Base-by-base conservation (phyloP, 805 yeast genomes). In the Cyberlindnera mycetangii region DNA sequence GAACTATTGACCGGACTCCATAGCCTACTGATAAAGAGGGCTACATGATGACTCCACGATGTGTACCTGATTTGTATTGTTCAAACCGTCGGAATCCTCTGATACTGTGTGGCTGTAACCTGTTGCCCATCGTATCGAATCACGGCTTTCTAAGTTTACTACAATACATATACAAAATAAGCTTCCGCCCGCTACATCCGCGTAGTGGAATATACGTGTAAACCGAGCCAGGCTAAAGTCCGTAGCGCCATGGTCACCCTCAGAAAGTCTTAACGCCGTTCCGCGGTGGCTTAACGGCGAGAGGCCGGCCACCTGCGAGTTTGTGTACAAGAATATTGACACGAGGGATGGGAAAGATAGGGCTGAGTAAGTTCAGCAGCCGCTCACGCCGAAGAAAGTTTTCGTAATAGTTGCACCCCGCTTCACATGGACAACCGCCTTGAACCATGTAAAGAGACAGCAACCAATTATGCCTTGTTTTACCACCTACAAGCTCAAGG, bases 1-100 rank as follows among this genome's bases (percentile, higher is more conserved):
- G 25, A 28, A 28, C 14, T 15, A 12, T 28, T 28, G 32, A n/a
- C 36, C 36, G 36, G 36, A 32, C 36, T 32, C 36, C 36, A 32
- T 32, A 5, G 5, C 11, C n/a, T n/a, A n/a, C 17, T 8, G 34
- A 32, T 32, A 32, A 32, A 8, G 16, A 32, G 10, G 11, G 20
- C 15, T 33, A 33, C 25, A 33, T 20, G 19, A 33, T 20, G 37
- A 33, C 37, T 20, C 37, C 37, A 15, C 17, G 32, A n/a, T 30
- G 32, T 9, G 32, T 33, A 20, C 37, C 37, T 33, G 32, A 10
- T 15, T 30, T 16, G 17, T 30, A 33, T 33, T 33, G 37, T 33
- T 20, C 3, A 20, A 33, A 33, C 16, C 3, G 4, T 12, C 37
- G 37, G 37, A 33, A 5, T 33, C 27, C 37, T 10, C 19, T 5